phyloP scores from a whole-genome alignment of 768 basidiomycete species.

The Hysterangium stoloniferum region DNA sequence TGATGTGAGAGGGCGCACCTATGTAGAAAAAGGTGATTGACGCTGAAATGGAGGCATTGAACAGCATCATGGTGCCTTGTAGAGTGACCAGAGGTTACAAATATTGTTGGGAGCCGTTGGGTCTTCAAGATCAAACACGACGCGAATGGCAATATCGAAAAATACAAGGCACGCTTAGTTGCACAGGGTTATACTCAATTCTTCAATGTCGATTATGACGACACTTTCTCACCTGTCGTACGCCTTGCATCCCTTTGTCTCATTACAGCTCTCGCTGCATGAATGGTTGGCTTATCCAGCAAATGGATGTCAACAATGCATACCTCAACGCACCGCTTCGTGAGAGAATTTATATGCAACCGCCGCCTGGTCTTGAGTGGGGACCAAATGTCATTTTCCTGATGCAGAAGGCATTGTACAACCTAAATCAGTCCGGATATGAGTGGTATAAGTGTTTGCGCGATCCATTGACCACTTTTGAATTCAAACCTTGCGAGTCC shows the following conservation, averaged over 20 bases:
- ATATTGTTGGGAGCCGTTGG: slow-evolving; percentile 27
- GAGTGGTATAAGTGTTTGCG: too few relatives aligned
- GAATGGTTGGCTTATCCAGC: slow-evolving; percentile 28
- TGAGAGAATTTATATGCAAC: slow-evolving; percentile 35
- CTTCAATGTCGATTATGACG: slow-evolving; percentile 14
- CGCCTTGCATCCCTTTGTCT: slow-evolving; percentile 4
- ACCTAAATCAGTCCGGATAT: too few relatives aligned
- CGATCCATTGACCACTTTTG: too few relatives aligned
- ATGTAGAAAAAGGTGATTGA: slow-evolving; percentile 22
- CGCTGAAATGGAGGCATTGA: slow-evolving; percentile 18
- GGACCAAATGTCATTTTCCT: not conserved
- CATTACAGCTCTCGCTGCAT: slow-evolving; percentile 29
- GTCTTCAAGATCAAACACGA: slow-evolving; percentile 25
- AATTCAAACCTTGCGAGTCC: too few relatives aligned
- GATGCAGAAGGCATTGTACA: too few relatives aligned
- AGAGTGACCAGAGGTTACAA: slow-evolving; percentile 21
- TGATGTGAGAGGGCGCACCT: not conserved
- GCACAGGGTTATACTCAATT: slow-evolving; percentile 24
- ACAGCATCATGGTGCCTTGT: slow-evolving; percentile 21
- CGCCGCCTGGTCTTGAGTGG: slow-evolving; percentile 27
- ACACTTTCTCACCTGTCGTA: slow-evolving; percentile 7
- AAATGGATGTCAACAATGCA: slow-evolving; percentile 35
- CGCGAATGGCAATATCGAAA: slow-evolving; percentile 13
- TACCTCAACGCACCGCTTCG: slow-evolving; percentile 33
- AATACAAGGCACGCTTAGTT: slow-evolving; percentile 22